These are phyloP conservation scores for Geotrichum ghanense DNA, from an alignment of 805 yeast genomes.

Conservation along the genomic window DNA sequence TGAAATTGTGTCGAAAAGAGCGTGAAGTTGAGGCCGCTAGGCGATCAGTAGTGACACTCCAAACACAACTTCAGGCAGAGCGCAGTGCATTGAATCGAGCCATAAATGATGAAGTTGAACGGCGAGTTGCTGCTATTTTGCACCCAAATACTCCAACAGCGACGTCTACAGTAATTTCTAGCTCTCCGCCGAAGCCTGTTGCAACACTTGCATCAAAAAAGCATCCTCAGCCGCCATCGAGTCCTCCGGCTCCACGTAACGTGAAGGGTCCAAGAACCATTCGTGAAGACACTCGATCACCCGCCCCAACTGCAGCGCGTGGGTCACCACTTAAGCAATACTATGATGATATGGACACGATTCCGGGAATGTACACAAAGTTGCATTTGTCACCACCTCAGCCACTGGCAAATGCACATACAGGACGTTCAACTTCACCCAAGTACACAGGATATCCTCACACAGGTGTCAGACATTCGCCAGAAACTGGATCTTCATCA, in stretches of 20 bases:
- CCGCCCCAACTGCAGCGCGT: neutral
- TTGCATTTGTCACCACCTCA: neutral
- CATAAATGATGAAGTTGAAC: neutral
- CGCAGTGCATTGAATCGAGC: constrained; percentile 18
- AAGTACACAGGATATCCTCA: neutral
- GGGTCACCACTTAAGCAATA: neutral
- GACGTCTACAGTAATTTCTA: neutral
- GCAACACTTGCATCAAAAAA: no score
- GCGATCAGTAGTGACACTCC: constrained; percentile 41
- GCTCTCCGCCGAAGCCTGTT: neutral
- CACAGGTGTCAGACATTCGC: neutral
- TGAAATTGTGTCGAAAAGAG: constrained; percentile 62
- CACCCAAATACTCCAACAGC: neutral
- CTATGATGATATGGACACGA: neutral
- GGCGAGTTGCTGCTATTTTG: neutral
- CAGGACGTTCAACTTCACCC: neutral
- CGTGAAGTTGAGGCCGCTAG: constrained; percentile 44
- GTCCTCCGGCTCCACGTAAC: neutral
- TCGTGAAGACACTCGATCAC: constrained; percentile 16
- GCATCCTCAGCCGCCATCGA: neutral
- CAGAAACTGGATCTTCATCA: neutral
- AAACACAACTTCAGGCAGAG: constrained; percentile 40
- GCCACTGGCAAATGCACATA: no score
- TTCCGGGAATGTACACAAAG: neutral
- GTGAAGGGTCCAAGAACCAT: constrained; percentile 4